A percentile compares a stretch with the other conserved stretches of the same genome.
These are phyloP conservation scores for Blumeria graminis DNA, from an alignment of 2,329 filamentous ascomycete genomes.

Conservation along the genomic window DNA sequence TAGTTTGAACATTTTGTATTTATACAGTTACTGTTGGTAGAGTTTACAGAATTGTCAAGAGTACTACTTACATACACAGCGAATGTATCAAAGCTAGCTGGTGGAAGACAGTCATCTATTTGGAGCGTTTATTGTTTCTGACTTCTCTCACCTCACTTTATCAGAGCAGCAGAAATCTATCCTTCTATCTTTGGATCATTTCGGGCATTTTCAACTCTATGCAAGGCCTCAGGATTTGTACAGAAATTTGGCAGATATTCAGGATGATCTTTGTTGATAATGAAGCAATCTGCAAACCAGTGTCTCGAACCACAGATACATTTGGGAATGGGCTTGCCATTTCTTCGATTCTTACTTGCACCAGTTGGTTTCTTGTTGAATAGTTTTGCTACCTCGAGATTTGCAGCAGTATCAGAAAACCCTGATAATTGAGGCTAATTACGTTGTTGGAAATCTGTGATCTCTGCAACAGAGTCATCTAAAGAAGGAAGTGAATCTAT, in stretches of 20 bases:
- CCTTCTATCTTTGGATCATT: neutral
- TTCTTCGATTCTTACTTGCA: neutral
- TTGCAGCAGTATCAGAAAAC: too few species aligned
- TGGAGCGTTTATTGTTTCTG: neutral
- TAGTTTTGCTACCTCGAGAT: neutral
- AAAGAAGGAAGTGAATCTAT: too few species aligned
- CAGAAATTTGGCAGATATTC: neutral
- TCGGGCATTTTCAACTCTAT: too few species aligned
- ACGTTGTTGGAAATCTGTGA: too few species aligned
- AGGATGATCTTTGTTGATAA: neutral
- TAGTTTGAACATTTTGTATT: too few species aligned
- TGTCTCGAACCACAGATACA: neutral
- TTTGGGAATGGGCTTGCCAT: neutral
- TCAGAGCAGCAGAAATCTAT: neutral
- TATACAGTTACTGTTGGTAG: too few species aligned
- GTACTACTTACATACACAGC: too few species aligned
- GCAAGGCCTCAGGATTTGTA: neutral
- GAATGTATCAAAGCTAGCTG: neutral
- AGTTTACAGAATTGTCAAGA: too few species aligned
- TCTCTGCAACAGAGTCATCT: too few species aligned
- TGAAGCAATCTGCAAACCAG: neutral
- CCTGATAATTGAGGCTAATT: too few species aligned
- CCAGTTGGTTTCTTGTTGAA: neutral
- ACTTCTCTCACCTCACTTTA: neutral
- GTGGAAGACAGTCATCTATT: neutral